These are phyloP conservation scores for Cordyceps javanica DNA, from an alignment of 2,329 filamentous ascomycete species.

Conservation along the genomic window DNA sequence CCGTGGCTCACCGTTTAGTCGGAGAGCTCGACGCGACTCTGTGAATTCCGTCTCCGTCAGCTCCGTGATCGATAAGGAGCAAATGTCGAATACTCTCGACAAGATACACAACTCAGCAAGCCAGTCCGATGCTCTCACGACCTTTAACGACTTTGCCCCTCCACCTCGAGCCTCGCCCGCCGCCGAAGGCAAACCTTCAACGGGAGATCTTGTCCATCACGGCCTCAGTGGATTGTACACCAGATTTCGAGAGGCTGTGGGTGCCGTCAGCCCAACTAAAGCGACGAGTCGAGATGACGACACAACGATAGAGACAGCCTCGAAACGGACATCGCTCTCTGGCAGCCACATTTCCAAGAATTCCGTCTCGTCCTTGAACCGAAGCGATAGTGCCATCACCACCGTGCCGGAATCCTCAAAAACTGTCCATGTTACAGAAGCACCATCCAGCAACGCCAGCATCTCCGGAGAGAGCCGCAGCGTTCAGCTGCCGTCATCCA, in stretches of 20 bases:
- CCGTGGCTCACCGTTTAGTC: conserved; percentile 25
- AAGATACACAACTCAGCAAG: conserved; percentile 87
- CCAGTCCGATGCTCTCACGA: conserved; percentile 76
- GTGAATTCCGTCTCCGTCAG: conserved; percentile 35
- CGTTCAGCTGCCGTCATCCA: conserved; percentile 31
- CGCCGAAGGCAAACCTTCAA: conserved; percentile 62
- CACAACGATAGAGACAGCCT: conserved; percentile 35
- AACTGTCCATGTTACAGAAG: neutral
- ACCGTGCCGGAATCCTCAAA: neutral
- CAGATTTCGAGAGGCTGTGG: conserved; percentile 76
- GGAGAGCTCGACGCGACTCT: conserved; percentile 32
- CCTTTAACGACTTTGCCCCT: conserved; percentile 86
- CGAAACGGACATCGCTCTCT: conserved; percentile 36
- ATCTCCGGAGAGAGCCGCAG: conserved; percentile 9
- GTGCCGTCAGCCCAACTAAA: conserved; percentile 49
- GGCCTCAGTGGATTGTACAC: conserved; percentile 86
- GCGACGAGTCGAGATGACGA: conserved; percentile 35
- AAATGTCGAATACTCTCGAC: conserved; percentile 71
- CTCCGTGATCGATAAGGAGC: conserved; percentile 56
- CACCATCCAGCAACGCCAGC: conserved; percentile 4
- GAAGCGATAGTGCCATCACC: conserved; percentile 32
- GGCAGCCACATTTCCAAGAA: conserved; percentile 36
- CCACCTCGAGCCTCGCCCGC: conserved; percentile 53
- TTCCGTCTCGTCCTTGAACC: conserved; percentile 34
- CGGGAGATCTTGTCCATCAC: conserved; percentile 72